Base-by-base conservation (phyloP, 768 basidiomycete species). In the Boletales sp. region DNA sequence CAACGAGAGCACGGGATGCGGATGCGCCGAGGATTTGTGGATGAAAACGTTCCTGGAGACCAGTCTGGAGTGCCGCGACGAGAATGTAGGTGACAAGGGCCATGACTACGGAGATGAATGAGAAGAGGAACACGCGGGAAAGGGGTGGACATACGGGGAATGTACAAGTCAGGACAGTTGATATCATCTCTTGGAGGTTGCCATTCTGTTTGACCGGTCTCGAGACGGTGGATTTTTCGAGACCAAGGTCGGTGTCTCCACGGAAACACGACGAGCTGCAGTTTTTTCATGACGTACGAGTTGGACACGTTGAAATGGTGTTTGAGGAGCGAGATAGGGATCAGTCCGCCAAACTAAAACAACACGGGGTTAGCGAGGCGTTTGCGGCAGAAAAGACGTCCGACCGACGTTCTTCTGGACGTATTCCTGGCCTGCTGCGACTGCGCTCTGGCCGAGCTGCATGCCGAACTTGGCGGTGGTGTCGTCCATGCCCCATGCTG, bases 281-380 rank as follows among this genome's bases (percentile, higher is more conserved):
- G 72, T 65, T 98, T 99, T 59, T 79, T 79, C 38, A 97, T 84
- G 48, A 98, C 97, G 66, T 99, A 99, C 0, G 84, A 86, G 64
- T 97, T 97, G 13, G 90, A 92, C 10, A 99, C 97, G 67, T 97
- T 92, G 72, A 98, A 98, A 59, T 90, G 85, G 62, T 92, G 86
- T 65, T 95, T 94, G 45, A 97, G 74, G 39, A 84, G 75, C 11
- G 82, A 75, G 30, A 86, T 69, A 2, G 91, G 93, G 50, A 95
- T 78, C 52, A 87, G 76, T 13, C 85, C 81, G 19, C 86, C 88
- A 56, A 94, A 86, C 92, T 95, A 43, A 17, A 15, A 32, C 30
- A 2, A 14, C 4, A 24, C 24, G 24, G 24, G 14, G 29, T 52
- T 6, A 48, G 45, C 50, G 53, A 37, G 55, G 41, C 32, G 32